These are phyloP conservation scores for Venturiaceae sp. DNA, from an alignment of 2,329 filamentous ascomycete species.

Conservation along the genomic window DNA sequence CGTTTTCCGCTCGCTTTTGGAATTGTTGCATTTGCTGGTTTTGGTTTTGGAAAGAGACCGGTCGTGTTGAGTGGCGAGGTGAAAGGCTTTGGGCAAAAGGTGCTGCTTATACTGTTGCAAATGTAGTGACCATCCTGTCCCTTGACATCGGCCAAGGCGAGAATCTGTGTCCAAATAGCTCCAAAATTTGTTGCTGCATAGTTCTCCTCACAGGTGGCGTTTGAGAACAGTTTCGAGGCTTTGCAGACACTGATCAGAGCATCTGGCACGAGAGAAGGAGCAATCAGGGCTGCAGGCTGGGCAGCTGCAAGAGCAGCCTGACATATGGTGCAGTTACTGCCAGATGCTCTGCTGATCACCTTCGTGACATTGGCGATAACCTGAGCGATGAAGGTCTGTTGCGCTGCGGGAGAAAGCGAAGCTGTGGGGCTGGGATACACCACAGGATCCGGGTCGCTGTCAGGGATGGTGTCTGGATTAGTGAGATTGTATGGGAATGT, in stretches of 20 bases:
- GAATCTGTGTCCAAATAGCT: slow-evolving; percentile 47
- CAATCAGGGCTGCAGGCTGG: slow-evolving; percentile 40
- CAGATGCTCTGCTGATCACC: slow-evolving; percentile 31
- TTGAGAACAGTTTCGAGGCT: slow-evolving; percentile 34
- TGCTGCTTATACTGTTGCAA: slow-evolving; percentile 39
- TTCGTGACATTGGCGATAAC: slow-evolving; percentile 36
- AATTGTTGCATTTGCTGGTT: slow-evolving; percentile 32
- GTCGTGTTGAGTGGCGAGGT: slow-evolving; percentile 36
- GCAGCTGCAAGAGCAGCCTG: slow-evolving; percentile 40
- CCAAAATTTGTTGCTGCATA: slow-evolving; percentile 41
- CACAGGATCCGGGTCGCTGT: slow-evolving; percentile 38
- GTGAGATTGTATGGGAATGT: slow-evolving; percentile 47
- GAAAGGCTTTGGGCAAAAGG: slow-evolving; percentile 37
- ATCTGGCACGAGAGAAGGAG: slow-evolving; percentile 38
- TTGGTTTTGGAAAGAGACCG: slow-evolving; percentile 43
- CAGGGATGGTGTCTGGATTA: slow-evolving; percentile 41
- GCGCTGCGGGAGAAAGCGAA: slow-evolving; percentile 29
- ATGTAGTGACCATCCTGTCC: slow-evolving; percentile 49
- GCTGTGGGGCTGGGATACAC: slow-evolving; percentile 37
- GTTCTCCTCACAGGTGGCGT: slow-evolving; percentile 36
- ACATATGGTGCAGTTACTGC: slow-evolving; percentile 43
- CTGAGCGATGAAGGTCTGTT: slow-evolving; percentile 20
- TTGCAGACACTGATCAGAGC: slow-evolving; percentile 44
- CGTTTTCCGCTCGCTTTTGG: slow-evolving; percentile 42
- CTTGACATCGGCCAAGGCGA: slow-evolving; percentile 42